Conservation (phyloP, 2,329 filamentous ascomycete species). For the Penicillium sp. region DNA sequence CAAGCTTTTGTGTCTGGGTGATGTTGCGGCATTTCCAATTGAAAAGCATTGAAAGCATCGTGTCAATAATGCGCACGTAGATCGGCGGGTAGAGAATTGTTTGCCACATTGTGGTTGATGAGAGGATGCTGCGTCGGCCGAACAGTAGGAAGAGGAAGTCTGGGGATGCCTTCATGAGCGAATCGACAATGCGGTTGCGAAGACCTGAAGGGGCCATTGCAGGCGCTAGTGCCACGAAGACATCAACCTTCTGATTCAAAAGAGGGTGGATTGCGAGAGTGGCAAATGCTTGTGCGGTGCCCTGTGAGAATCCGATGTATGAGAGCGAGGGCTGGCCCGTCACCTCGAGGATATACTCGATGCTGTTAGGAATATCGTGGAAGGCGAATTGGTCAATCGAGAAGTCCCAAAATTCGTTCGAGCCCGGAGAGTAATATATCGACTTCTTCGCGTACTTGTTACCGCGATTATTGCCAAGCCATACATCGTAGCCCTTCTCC, state of each 20-base stretch:
- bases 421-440: conserved; percentile 69
- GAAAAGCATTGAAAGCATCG: conserved; percentile 78
- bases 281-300: conserved; percentile 94
- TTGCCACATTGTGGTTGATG: conserved; percentile 95
- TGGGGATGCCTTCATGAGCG: conserved; percentile 88
- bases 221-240: conserved; percentile 92
- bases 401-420: conserved; percentile 88
- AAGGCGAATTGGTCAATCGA: conserved; percentile 98
- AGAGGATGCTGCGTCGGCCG: conserved; percentile 84
- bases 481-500: conserved; percentile 91
- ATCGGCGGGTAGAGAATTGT: conserved; percentile 91
- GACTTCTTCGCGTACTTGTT: conserved; percentile 99
- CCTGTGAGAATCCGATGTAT: conserved; percentile 96
- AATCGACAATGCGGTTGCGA: conserved; percentile 85
- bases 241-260: conserved; percentile 88
- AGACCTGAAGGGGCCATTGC: conserved; percentile 94
- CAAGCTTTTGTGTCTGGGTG: conserved; percentile 80
- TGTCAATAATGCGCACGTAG: conserved; percentile 83
- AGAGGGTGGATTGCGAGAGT: conserved; percentile 87
- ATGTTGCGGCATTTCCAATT: conserved; percentile 88
- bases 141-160: conserved; percentile 91
- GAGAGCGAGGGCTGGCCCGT: conserved; percentile 82
- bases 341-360: conserved; percentile 82
- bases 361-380: conserved; percentile 93
- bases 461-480: conserved; percentile 95